Evolutionary conservation across 148 eudicot genomes (phyloP).

Genomic region (Arbutus unedo): DNA sequence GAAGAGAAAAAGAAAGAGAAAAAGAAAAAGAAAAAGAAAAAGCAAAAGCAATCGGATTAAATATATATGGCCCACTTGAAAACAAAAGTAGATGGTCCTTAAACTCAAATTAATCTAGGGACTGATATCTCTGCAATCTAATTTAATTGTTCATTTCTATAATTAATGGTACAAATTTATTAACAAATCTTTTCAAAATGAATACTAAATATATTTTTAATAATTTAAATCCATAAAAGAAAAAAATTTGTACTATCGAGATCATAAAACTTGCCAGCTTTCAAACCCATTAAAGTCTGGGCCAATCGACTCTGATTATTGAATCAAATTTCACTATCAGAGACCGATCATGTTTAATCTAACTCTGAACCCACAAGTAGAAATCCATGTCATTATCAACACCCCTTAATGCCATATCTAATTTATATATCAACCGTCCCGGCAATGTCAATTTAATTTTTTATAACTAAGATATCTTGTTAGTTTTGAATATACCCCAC

Average conservation of each 20-base stretch:
- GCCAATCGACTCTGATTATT: not conserved
- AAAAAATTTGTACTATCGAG: no score
- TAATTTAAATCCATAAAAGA: no score
- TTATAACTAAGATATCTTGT: no score
- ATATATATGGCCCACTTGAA: not conserved
- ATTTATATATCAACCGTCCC: not conserved
- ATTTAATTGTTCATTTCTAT: no score
- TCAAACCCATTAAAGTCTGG: not conserved
- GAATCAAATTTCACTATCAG: constrained; percentile 17
- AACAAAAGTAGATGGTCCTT: not conserved
- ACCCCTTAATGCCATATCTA: not conserved
- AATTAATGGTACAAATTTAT: no score
- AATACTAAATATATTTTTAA: no score
- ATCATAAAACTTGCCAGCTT: not conserved
- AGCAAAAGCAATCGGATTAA: no score
- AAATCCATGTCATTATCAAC: constrained; percentile 7
- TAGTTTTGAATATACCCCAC: no score
- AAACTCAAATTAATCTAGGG: not conserved
- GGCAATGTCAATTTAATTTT: not conserved
- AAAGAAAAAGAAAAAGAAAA: no score
- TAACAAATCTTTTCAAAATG: no score
- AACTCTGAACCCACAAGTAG: not conserved
- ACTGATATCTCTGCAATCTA: no score
- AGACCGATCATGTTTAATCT: not conserved
- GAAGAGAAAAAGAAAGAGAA: no score